Percentiles rank a stretch among this genome's conserved stretches.
Conservation (phyloP, 2,329 filamentous ascomycete species). For the Colletotrichum sp. region DNA sequence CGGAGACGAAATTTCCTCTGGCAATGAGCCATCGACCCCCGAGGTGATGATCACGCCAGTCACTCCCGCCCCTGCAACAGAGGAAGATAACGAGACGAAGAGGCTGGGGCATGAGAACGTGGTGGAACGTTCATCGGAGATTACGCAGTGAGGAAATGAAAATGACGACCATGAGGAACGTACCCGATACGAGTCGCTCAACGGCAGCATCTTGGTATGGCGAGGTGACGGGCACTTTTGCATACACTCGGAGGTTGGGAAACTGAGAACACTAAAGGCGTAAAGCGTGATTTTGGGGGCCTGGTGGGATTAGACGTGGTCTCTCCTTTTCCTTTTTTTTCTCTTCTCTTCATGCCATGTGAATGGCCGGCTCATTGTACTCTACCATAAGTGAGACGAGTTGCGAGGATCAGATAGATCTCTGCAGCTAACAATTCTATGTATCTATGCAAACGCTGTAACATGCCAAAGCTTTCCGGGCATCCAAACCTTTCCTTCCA, state of each 20-base stretch:
- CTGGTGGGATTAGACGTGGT: conserved; percentile 9
- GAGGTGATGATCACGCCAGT: conserved; percentile 55
- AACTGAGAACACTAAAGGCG: conserved; percentile 7
- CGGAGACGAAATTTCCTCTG: conserved; percentile 1
- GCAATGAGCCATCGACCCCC: conserved; percentile 35
- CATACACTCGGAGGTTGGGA: conserved; percentile 16
- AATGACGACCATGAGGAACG: not conserved
- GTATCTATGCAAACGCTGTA: not conserved
- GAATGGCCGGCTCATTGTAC: conserved; percentile 10
- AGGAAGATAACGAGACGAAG: conserved; percentile 43
- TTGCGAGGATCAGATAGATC: not conserved
- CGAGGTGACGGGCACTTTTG: not conserved
- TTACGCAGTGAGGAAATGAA: conserved; percentile 33
- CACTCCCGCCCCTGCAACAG: conserved; percentile 45
- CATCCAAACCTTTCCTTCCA: not conserved
- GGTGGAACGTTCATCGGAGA: conserved; percentile 35
- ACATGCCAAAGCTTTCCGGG: not conserved
- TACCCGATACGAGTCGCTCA: not conserved
- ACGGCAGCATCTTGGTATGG: not conserved
- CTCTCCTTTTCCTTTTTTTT: not conserved
- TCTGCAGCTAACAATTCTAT: not conserved
- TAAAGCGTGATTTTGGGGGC: conserved; percentile 8
- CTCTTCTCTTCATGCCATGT: not conserved
- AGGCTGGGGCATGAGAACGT: conserved; percentile 45
- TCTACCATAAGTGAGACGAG: not conserved